These are phyloP conservation scores for Phialophora verrucosa DNA, from an alignment of 2,329 filamentous ascomycete genomes.

Conservation along the genomic window DNA sequence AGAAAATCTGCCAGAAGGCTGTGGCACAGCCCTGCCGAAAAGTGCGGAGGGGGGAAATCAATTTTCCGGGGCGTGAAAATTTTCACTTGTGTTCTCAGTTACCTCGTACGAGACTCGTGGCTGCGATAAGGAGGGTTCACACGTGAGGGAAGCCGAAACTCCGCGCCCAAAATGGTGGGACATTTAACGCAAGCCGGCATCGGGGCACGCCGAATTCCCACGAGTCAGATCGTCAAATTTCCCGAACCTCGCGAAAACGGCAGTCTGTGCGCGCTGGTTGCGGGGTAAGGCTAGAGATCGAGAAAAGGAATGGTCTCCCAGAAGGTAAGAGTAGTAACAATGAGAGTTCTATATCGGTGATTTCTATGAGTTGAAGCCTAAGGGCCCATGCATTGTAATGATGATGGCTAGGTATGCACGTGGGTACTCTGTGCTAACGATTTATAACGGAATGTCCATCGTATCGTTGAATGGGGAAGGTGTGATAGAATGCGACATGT, in stretches of 20 bases:
- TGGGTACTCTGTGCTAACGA: background rate
- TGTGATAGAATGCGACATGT: conserved; percentile 13
- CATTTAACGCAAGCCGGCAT: conserved; percentile 6
- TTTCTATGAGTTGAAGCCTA: background rate
- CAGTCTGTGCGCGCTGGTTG: conserved; percentile 15
- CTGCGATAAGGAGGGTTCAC: background rate
- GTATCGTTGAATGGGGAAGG: conserved; percentile 10
- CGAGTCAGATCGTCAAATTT: conserved; percentile 14
- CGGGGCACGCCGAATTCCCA: conserved; percentile 17
- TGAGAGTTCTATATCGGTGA: background rate
- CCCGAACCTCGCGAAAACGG: conserved; percentile 16
- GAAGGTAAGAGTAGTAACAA: background rate
- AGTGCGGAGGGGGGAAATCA: conserved; percentile 17
- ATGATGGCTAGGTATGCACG: background rate
- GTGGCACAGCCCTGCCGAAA: conserved; percentile 16
- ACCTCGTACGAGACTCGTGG: too few species aligned
- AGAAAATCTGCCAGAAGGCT: conserved; percentile 22
- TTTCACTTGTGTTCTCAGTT: background rate
- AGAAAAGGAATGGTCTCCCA: background rate
- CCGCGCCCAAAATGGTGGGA: conserved; percentile 9
- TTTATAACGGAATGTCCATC: conserved; percentile 6
- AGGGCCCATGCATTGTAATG: background rate
- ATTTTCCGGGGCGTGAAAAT: conserved; percentile 17
- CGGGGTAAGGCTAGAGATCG: conserved; percentile 34
- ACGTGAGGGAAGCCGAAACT: conserved; percentile 8